phyloP scores from a whole-genome alignment of 2,329 filamentous ascomycete genomes.

The Pseudogymnoascus sp. region DNA sequence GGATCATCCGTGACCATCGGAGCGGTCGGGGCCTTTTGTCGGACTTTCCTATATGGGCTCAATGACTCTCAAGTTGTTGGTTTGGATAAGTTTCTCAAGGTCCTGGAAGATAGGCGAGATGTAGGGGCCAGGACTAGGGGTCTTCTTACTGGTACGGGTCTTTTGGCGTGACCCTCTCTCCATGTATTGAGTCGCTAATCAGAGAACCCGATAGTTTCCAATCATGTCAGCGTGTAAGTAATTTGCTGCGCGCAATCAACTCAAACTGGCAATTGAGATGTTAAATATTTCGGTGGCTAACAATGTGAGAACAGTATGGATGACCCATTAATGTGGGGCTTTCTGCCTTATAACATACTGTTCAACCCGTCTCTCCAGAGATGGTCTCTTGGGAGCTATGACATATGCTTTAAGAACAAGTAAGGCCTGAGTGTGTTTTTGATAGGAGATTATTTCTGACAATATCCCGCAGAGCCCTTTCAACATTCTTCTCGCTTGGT shows the following conservation, averaged over 20 bases:
- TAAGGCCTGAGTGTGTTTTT: conserved; percentile 32
- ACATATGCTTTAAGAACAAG: conserved; percentile 90
- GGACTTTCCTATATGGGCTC: conserved; percentile 65
- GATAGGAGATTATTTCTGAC: not conserved
- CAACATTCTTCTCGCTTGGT: conserved; percentile 77
- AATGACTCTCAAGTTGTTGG: conserved; percentile 71
- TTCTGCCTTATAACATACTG: conserved; percentile 66
- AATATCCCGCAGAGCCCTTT: conserved; percentile 45
- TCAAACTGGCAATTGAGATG: not conserved
- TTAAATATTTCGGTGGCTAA: not conserved
- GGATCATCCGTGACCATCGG: conserved; percentile 70
- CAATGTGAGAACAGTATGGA: conserved; percentile 57
- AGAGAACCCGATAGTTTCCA: conserved; percentile 53
- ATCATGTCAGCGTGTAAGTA: conserved; percentile 82
- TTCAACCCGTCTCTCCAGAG: conserved; percentile 67
- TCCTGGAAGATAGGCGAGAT: conserved; percentile 67
- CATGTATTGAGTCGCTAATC: conserved; percentile 11
- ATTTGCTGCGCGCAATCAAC: conserved; percentile 11
- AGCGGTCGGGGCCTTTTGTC: conserved; percentile 59
- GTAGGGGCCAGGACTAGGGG: conserved; percentile 60
- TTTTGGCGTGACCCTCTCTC: not conserved
- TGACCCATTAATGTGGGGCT: conserved; percentile 90
- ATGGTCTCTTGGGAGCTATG: conserved; percentile 87
- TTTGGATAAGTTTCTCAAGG: conserved; percentile 62
- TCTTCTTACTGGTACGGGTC: conserved; percentile 64